Evolutionary conservation across 805 yeast genomes (phyloP), one percentile per base, ranked within the genome.

Genomic region (Osmozyma mogii): DNA sequence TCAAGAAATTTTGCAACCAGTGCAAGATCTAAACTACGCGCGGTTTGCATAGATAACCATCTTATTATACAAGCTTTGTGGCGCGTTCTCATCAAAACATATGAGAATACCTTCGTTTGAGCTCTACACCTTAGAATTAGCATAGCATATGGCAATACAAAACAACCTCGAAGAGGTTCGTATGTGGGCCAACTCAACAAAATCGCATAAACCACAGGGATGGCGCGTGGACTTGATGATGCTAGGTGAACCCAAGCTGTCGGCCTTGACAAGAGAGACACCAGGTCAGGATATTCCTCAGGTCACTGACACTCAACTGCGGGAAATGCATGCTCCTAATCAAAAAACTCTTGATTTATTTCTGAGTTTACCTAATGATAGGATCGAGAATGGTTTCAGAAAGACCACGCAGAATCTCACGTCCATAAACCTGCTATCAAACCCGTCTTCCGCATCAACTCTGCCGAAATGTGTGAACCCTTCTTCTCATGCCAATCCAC

Each of bases 121-220:
- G 22, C 30, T 12, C 7, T 12, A 12, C 23, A 14, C 19, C 15
- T 22, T 22, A 25, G 19, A 11, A 13, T 15, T 27, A 24, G 15
- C 12, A 26, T 9, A 17, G 26, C 27, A 43, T 43, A n/a, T n/a
- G 45, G 44, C 41, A 27, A 37, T 43, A 25, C 34, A 35, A n/a
- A 43, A 43, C 31, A 43, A 43, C 27, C 37, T 35, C 20, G 20
- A 31, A 14, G 47, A 43, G 11, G 34, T 34, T 31, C 34, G 34
- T 22, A 23, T 34, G 4, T 43, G 47, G 47, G 19, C 41, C 28
- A 37, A 33, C n/a, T 16, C 29, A 15, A 30, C 33, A 3, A 13
- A 22, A 10, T 45, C 47, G 4, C 38, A 35, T 11, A 29, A 31
- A 15, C 38, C 34, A 2, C 39, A 34, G 3, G 24, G 25, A 23